Evolutionary conservation across 148 eudicot genomes (phyloP), one percentile per base, ranked within the genome.

Genomic region (Persicaria tinctoria): DNA sequence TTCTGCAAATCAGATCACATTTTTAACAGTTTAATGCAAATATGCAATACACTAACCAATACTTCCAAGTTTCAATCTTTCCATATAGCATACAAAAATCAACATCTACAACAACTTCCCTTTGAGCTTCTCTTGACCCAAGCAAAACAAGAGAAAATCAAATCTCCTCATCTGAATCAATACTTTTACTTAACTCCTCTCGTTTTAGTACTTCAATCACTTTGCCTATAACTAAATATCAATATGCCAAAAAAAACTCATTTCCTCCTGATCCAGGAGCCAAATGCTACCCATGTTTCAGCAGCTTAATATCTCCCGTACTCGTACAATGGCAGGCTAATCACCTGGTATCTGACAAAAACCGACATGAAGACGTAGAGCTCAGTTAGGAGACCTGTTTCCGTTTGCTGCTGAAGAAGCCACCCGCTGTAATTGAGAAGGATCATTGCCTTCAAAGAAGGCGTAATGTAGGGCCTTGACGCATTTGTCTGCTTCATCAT

Each of bases 401-500:
- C 74, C n/a, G 13, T 32, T 8, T 1, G 38, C 51, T 16, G 13
- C 47, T 47, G 54, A 12, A 71, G 74, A 46, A 71, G 51, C 54
- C 44, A 66, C 18, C 55, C 74, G 20, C 54, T 71, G 54, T 48
- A 71, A 14, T 71, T 71, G 53, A 71, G 54, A 53, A 8, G 74
- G 51, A 73, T 80, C 85, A 48, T 20, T 48, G 62, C 85, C 87
- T 70, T 87, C 91, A 75, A 95, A 95, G 80, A 95, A 95, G 51
- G 93, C 91, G 71, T 82, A 73, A 79, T 95, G 99, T 68, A 95
- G 91, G 73, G 96, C 88, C 85, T 84, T 89, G 4, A 90, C 96
- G 66, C 99, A 92, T 77, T 83, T 83, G 70, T 90, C 99, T 64
- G 99, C 88, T 86, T 95, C 99, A 66, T 82, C 78, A 64, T 95